Evolutionary conservation across 1,284 basidiomycete species (phyloP).

Genomic region (Puccinia novopanici): DNA sequence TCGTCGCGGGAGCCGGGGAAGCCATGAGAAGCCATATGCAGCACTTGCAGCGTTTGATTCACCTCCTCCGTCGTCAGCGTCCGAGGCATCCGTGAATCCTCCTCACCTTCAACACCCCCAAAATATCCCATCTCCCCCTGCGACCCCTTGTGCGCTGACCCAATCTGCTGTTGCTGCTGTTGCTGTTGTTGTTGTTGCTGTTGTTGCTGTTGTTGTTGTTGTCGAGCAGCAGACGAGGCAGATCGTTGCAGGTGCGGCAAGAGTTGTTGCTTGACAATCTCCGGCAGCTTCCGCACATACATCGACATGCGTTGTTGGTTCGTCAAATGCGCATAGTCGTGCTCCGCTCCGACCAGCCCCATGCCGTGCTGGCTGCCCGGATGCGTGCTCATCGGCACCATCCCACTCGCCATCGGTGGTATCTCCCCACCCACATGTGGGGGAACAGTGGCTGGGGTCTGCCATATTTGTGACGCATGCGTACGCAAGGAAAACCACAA

Average conservation of each 20-base stretch:
- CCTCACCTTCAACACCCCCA: neutral
- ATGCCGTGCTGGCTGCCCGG: too few species aligned
- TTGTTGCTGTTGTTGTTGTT: neutral
- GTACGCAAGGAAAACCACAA: conserved; percentile 98
- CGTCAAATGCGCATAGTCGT: conserved; percentile 8
- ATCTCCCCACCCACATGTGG: conserved; percentile 62
- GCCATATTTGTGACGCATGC: conserved; percentile 98
- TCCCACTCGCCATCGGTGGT: conserved; percentile 38
- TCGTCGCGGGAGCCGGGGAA: conserved; percentile 39
- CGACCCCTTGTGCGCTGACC: neutral
- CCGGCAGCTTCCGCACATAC: conserved; percentile 53
- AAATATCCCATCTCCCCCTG: too few species aligned
- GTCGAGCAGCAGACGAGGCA: neutral
- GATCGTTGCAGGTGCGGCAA: conserved; percentile 54
- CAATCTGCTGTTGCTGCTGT: neutral
- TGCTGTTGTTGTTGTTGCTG: neutral
- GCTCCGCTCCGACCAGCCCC: neutral
- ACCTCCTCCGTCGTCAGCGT: conserved; percentile 47
- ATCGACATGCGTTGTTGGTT: conserved; percentile 49
- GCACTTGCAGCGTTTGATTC: conserved; percentile 40
- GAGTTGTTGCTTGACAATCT: conserved; percentile 56
- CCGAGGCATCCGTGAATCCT: neutral
- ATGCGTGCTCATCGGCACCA: conserved; percentile 12
- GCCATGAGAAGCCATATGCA: conserved; percentile 33
- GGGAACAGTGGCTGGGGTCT: conserved; percentile 72